Evolutionary conservation across 495 filamentous ascomycete genomes (phyloP).

Genomic region (Penicillium salamii): DNA sequence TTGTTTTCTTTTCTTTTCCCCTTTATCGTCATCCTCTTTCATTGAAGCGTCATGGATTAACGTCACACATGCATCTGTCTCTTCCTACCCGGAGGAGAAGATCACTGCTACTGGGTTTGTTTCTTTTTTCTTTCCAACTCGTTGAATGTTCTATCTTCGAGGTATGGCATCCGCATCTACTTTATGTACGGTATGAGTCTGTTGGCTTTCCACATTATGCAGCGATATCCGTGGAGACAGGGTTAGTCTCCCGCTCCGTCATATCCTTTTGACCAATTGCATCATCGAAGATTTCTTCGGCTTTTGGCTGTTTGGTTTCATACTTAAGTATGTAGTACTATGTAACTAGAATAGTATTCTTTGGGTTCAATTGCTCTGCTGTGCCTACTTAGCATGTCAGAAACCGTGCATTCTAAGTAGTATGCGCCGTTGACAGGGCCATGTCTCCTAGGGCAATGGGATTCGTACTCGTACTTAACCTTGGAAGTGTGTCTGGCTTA

Average conservation of each 20-base stretch:
- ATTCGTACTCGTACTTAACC: too few relatives aligned
- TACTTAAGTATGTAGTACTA: too few relatives aligned
- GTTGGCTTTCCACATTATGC: conserved; percentile 33
- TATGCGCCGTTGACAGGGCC: too few relatives aligned
- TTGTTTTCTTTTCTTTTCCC: conserved; percentile 4
- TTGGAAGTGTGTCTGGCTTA: too few relatives aligned
- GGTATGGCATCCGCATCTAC: conserved; percentile 22
- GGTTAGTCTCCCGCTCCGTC: conserved; percentile 28
- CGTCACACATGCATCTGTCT: conserved; percentile 20
- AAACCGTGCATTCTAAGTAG: too few relatives aligned
- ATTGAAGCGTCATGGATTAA: conserved; percentile 32
- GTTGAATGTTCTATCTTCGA: conserved; percentile 14
- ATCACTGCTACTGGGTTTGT: conserved; percentile 16
- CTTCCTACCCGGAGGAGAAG: conserved; percentile 10
- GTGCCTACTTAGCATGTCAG: too few relatives aligned
- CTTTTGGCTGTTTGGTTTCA: neutral
- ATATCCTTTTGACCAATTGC: conserved; percentile 34
- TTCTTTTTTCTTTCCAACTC: conserved; percentile 13
- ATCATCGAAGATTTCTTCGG: conserved; percentile 34
- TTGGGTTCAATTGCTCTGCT: too few relatives aligned
- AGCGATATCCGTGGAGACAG: conserved; percentile 37
- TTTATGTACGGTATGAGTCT: conserved; percentile 26
- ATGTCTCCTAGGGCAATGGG: too few relatives aligned
- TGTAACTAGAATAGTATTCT: too few relatives aligned
- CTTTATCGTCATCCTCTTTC: conserved; percentile 14